Evolutionary conservation across 2,329 filamentous ascomycete species (phyloP).

Genomic region (Claviceps sp.): DNA sequence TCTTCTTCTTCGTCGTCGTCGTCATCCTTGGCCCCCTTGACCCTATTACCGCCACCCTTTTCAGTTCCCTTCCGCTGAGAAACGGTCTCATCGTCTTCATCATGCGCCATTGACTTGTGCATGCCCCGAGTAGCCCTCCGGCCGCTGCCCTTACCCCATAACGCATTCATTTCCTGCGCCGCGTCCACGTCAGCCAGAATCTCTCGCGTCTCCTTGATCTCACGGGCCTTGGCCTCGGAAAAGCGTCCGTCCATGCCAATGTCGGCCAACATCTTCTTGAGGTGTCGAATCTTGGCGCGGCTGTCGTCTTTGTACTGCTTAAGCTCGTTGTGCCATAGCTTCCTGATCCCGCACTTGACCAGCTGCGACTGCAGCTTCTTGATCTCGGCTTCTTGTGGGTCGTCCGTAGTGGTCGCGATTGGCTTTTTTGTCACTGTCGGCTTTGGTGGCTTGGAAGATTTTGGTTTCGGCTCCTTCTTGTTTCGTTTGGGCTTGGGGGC

Average conservation of each 20-base stretch:
- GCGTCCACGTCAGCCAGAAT: conserved; percentile 71
- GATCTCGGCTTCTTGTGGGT: conserved; percentile 65
- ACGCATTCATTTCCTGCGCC: conserved; percentile 66
- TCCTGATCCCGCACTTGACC: conserved; percentile 80
- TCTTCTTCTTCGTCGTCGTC: conserved; percentile 18
- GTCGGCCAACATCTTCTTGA: conserved; percentile 66
- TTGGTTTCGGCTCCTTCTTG: conserved; percentile 30
- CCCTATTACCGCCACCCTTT: conserved; percentile 9
- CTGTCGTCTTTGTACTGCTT: conserved; percentile 57
- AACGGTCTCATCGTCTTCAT: conserved; percentile 19
- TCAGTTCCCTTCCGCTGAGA: conserved; percentile 10
- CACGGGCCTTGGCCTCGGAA: conserved; percentile 67
- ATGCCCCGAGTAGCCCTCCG: conserved; percentile 28
- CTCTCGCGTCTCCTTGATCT: conserved; percentile 81
- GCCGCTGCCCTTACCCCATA: conserved; percentile 51
- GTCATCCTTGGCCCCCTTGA: conserved; percentile 13
- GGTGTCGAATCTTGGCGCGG: conserved; percentile 69
- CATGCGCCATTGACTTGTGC: conserved; percentile 15
- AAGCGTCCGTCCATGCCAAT: conserved; percentile 82
- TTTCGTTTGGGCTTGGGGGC: conserved; percentile 43
- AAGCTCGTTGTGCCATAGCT: conserved; percentile 80
- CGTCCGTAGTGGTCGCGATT: conserved; percentile 13
- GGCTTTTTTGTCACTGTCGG: conserved; percentile 17
- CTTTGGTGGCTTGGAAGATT: conserved; percentile 17
- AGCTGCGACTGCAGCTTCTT: conserved; percentile 81